Base-by-base conservation (phyloP, 371 early-diverging fungal genomes). In the Syncephalis plumigaleata region DNA sequence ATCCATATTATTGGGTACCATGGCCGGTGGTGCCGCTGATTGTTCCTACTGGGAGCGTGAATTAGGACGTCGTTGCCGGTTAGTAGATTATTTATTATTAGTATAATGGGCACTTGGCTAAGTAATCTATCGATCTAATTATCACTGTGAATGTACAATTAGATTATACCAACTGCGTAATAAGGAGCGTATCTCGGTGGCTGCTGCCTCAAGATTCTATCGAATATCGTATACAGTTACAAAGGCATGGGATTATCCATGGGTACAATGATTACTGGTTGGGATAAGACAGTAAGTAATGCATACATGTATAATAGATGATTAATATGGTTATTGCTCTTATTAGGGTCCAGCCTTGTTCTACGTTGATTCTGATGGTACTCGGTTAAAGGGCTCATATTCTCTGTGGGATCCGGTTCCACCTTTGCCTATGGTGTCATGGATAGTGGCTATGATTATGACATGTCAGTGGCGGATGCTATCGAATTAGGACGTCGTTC, bases 1-100 rank as follows among this genome's bases (percentile, higher is more conserved):
- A 99, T 66, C 93, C 93, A 38, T 94, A 94, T 64, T 99, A 44
- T 73, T 99, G 52, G 99, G 99, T 40, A 99, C 99, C 20, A 95
- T 99, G 97, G 99, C 99, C 36, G 99, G 99, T 53, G 99, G 99
- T 68, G 99, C 99, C 22, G 99, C 99, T n/a, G 99, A 99, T 65
- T 99, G 99, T 73, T 84, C 81, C 45, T 99, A 82, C 68, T 99
- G 99, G 99, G 98, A 99, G 63, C 86, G 98, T 47, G 88, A 94
- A 56, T 81, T 99, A 54, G 99, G 98, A 15, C 74, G 91, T 56
- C 80, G 94, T 51, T 98, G 96, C 72, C 65, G 92, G 64, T 72
- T 49, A n/a, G n/a, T n/a, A n/a, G n/a, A n/a, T n/a, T n/a, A n/a
- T n/a, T n/a, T n/a, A n/a, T n/a, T n/a, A n/a, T n/a, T n/a, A n/a